A percentile compares a stretch with the other conserved stretches of the same genome.
phyloP scores from a whole-genome alignment of 345 rosid species.

The Luvunga scandens region DNA sequence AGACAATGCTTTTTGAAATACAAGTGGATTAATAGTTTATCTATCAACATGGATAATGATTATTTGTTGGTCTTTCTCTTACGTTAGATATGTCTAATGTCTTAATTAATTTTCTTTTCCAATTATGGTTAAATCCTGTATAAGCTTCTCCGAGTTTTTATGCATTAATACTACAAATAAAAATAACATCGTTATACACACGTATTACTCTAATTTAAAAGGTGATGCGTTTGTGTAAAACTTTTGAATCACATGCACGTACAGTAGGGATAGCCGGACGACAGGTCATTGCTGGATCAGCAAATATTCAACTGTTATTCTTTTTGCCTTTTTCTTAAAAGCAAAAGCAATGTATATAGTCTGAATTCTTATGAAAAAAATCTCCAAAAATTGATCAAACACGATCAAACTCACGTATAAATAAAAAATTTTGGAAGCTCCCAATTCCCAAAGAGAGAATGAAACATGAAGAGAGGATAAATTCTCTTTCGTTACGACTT shows the following conservation, averaged over 20 bases:
- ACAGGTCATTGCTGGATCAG: too few relatives aligned
- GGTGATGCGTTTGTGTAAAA: neutral
- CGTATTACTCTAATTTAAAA: neutral
- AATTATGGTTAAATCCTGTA: neutral
- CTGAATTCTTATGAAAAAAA: too few relatives aligned
- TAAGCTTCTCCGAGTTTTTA: neutral
- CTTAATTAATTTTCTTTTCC: neutral
- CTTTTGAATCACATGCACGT: neutral
- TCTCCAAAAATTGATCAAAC: too few relatives aligned
- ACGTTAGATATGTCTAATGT: constrained; percentile 19
- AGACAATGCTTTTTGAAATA: constrained; percentile 13
- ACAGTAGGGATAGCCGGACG: too few relatives aligned
- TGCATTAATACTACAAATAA: neutral
- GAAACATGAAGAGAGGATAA: too few relatives aligned
- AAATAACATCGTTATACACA: neutral
- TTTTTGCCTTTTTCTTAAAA: too few relatives aligned
- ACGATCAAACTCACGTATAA: too few relatives aligned
- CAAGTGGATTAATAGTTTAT: neutral
- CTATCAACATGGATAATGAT: neutral
- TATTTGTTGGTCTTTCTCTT: constrained; percentile 24
- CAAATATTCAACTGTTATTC: too few relatives aligned
- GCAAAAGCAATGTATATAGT: too few relatives aligned
- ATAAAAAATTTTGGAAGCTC: too few relatives aligned
- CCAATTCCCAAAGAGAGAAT: too few relatives aligned
- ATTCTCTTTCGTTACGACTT: too few relatives aligned